Base-by-base conservation (phyloP, 2,329 filamentous ascomycete genomes). In the Alternaria sp. region DNA sequence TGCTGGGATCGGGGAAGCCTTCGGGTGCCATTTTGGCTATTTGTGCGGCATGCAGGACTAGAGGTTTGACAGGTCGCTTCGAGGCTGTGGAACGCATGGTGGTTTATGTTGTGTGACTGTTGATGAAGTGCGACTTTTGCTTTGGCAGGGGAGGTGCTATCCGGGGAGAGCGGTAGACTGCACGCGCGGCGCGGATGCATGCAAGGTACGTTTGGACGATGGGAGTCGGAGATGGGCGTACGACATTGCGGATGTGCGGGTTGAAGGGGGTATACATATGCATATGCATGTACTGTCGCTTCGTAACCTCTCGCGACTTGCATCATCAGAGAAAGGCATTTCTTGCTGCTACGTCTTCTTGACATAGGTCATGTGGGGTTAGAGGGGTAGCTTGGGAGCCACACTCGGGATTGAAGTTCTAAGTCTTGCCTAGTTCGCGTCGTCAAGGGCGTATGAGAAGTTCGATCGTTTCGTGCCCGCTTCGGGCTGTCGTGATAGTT, bases 1-100 rank as follows among this genome's bases (percentile, higher is more conserved):
- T 32, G 3, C 32, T n/a, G 1, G 53, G 32, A 21, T 61, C 55
- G 10, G 62, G 43, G 40, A 73, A 73, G 52, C 36, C 12, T 52
- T 69, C 61, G 11, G 44, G n/a, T 5, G 53, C 44, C 17, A 43
- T 40, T 17, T 21, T 54, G 11, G 32, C 32, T 26, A 44, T 43
- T 26, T 17, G 36, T 44, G 43, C 26, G n/a, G 26, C 28, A 32
- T 55, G 58, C 19, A 49, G 23, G 44, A 56, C 28, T 12, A 56
- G 5, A 4, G 45, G 23, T 50, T 49, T 56, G 52, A 25, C 23
- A 11, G 26, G 26, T 55, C 21, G 57, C 6, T 19, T 44, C 19
- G 44, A 28, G 28, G 52, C 1, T 40, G 58, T 43, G 21, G 44
- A 23, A 54, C 45, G 53, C 50, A 55, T 61, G 28, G 30, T 50